phyloP scores from a whole-genome alignment of 768 basidiomycete genomes.

The Rhizopogon rudus region DNA sequence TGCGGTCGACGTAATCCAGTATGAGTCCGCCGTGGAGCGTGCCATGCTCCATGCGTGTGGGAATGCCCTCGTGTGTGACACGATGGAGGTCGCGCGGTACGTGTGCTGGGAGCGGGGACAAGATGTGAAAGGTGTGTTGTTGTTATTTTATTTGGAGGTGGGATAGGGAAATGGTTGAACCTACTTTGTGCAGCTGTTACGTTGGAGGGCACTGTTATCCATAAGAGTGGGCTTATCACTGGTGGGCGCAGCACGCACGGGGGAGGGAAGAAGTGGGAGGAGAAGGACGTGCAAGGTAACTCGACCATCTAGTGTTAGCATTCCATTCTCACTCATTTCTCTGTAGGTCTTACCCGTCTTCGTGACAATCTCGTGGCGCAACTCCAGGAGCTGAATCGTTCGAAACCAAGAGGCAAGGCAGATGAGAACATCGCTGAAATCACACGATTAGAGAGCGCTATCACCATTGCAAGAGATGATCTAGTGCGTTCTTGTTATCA shows the following conservation, averaged over 20 bases:
- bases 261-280: slow-evolving; percentile 88
- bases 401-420: slow-evolving; percentile 76
- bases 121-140: slow-evolving; percentile 84
- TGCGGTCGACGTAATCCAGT: slow-evolving; percentile 82
- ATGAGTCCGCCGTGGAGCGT: slow-evolving; percentile 80
- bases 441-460: slow-evolving; percentile 71
- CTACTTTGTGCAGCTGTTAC: slow-evolving; percentile 64
- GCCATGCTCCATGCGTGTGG: slow-evolving; percentile 98
- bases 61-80: slow-evolving; percentile 91
- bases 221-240: slow-evolving; percentile 96
- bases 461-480: slow-evolving; percentile 76
- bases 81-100: slow-evolving; percentile 86
- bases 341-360: slow-evolving; percentile 46
- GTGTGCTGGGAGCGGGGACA: slow-evolving; percentile 93
- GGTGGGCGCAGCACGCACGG: slow-evolving; percentile 82
- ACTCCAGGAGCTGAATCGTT: slow-evolving; percentile 77
- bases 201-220: slow-evolving; percentile 93
- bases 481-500: slow-evolving; percentile 43
- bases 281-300: slow-evolving; percentile 85
- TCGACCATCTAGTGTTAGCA: slow-evolving; percentile 3
- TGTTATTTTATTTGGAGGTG: background rate
- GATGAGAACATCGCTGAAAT: slow-evolving; percentile 81
- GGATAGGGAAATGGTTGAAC: background rate
- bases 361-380: slow-evolving; percentile 71
- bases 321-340: slow-evolving; percentile 4